A percentile compares a stretch with the other conserved stretches of the same genome.
phyloP scores from a whole-genome alignment of 164 flowering plant genomes.

The Magnolia kwangsiensis region DNA sequence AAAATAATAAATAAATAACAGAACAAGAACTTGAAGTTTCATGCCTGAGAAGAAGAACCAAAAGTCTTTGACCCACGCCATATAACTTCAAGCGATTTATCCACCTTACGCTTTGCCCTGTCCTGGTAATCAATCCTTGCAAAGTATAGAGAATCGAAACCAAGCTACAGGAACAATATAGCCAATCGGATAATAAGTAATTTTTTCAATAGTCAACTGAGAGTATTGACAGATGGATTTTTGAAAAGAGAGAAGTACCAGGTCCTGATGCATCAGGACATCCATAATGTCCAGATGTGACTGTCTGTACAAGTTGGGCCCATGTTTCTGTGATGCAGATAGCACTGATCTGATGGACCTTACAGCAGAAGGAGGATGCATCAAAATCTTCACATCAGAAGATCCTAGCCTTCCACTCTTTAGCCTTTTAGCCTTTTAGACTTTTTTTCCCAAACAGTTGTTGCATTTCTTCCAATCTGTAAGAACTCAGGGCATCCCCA shows the following conservation, averaged over 20 bases:
- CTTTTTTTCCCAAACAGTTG: too few species aligned
- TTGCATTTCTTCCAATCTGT: too few species aligned
- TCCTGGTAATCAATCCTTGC: conserved; percentile 95
- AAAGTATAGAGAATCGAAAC: conserved; percentile 86
- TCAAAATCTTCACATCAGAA: too few species aligned
- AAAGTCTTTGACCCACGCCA: conserved; percentile 88
- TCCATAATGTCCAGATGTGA: too few species aligned
- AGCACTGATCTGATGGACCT: too few species aligned
- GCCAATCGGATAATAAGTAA: not conserved
- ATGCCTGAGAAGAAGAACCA: conserved; percentile 77
- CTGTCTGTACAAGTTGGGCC: too few species aligned
- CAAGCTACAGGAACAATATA: conserved; percentile 46
- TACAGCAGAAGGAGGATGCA: too few species aligned
- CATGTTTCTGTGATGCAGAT: too few species aligned
- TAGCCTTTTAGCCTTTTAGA: too few species aligned
- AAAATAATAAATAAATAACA: not conserved
- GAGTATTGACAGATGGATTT: not conserved
- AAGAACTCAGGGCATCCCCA: too few species aligned
- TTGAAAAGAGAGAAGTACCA: not conserved
- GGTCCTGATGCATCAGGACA: not conserved
- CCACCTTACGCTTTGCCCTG: conserved; percentile 58
- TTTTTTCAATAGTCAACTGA: conserved; percentile 3
- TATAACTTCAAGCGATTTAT: conserved; percentile 80
- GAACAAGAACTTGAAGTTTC: conserved; percentile 5
- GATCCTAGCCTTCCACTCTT: too few species aligned